Evolutionary conservation across 2,329 filamentous ascomycete species (phyloP), one percentile per base, ranked within the genome.

Genomic region (Nemania serpens): DNA sequence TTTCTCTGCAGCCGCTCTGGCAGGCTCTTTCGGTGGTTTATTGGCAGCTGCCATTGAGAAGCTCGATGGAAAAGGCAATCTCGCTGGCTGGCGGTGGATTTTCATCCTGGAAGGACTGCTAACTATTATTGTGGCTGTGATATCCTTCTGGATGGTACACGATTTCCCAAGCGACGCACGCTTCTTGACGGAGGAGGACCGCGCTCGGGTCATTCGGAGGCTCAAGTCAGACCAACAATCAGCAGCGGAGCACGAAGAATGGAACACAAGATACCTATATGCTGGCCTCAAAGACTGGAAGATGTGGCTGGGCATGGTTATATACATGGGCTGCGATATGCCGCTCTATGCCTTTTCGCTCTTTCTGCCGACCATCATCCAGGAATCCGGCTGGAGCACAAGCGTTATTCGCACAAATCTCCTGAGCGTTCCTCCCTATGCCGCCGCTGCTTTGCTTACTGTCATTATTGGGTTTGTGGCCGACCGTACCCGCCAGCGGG

Each of bases 331-430:
- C 1, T 82, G 81, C 41, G 84, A 90, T 65, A 89, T 88, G 71
- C 83, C 89, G 0, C 78, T 93, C 4, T 93, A 93, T 72, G 87
- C 87, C 2, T 92, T 93, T 75, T 88, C 85, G 1, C 81, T 93
- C 3, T 93, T 96, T 77, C 77, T 94, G 2, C 92, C 92, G 0
- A 90, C 87, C 17, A 96, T 96, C 70, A 89, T 96, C 65, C 79
- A 81, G 47, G 76, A 76, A 59, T 77, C 82, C 70, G 77, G 77
- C 56, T 81, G 76, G 75, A 69, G 71, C 64, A 73, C 68, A 5
- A 73, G 65, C 10, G 77, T 81, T 0, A 88, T 89, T 0, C 83
- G 76, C 10, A 85, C 89, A 1, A 91, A 94, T 69, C 80, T 94
- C 4, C 82, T 93, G 46, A 87, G 84, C 12, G 90, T 93, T 0